Percentiles rank a stretch among this genome's conserved stretches.
These are phyloP conservation scores for Durio zibethinus DNA, from an alignment of 345 rosid genomes.

Conservation along the genomic window DNA sequence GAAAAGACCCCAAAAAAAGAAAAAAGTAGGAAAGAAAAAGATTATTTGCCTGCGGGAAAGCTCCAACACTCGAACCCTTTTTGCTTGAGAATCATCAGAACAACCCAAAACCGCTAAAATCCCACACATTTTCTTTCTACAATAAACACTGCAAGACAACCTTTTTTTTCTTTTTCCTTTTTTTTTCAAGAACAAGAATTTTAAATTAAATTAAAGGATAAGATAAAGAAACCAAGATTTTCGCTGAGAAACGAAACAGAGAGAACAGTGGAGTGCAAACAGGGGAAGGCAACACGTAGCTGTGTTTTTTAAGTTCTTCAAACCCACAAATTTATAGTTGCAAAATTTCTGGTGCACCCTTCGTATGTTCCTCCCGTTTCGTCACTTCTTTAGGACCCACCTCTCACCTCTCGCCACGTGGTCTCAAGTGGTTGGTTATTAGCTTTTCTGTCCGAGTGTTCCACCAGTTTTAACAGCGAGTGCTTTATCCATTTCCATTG, in stretches of 20 bases:
- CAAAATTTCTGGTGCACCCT: not conserved
- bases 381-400: not conserved
- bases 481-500: slow-evolving; percentile 21
- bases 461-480: not conserved
- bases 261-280: slow-evolving; percentile 2
- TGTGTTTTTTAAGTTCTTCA: not conserved
- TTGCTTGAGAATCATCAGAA: slow-evolving; percentile 88
- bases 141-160: not conserved
- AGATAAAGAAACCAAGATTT: not conserved
- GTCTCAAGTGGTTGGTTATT: not conserved
- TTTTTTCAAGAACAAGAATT: not conserved
- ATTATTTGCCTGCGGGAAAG: slow-evolving; percentile 88
- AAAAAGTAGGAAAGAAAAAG: not conserved
- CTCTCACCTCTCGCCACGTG: slow-evolving; percentile 9
- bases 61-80: slow-evolving; percentile 93
- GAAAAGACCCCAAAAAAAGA: not conserved
- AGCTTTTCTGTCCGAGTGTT: not conserved
- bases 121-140: slow-evolving; percentile 64
- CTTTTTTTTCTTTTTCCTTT: not conserved
- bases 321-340: slow-evolving; percentile 32
- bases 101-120: slow-evolving; percentile 94
- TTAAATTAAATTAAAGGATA: not conserved
- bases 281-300: slow-evolving; percentile 20
- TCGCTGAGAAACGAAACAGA: slow-evolving; percentile 1
- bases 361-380: slow-evolving; percentile 2